Conservation (phyloP, 2,329 filamentous ascomycete species). For the Penicillium polonicum region DNA sequence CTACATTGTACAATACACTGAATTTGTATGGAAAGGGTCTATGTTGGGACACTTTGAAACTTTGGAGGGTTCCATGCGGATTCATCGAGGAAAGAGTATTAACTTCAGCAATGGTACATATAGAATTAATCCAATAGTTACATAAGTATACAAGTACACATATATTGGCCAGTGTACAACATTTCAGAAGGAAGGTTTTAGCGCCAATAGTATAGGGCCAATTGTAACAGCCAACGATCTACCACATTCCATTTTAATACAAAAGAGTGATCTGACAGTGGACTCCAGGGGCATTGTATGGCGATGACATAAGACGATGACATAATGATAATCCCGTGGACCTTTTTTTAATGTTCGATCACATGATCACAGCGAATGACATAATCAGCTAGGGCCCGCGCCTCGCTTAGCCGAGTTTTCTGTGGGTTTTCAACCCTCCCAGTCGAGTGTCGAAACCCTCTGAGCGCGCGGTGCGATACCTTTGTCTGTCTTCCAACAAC, state of each 20-base stretch:
- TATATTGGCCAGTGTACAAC: no score
- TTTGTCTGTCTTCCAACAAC: constrained; percentile 44
- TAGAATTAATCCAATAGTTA: neutral
- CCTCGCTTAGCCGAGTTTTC: constrained; percentile 49
- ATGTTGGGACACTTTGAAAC: neutral
- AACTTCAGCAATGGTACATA: no score
- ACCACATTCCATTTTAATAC: neutral
- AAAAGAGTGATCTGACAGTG: neutral
- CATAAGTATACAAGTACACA: neutral
- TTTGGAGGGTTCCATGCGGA: neutral
- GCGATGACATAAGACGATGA: neutral
- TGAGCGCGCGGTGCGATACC: constrained; percentile 42
- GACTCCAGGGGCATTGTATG: neutral
- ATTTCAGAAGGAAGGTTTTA: neutral
- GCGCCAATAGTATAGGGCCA: neutral
- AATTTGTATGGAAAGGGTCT: neutral
- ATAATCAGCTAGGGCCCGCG: constrained; percentile 38
- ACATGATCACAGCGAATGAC: constrained; percentile 25
- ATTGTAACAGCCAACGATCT: neutral
- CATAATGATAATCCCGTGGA: neutral
- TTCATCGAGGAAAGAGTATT: neutral
- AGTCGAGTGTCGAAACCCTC: constrained; percentile 39
- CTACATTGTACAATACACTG: neutral
- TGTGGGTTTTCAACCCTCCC: constrained; percentile 45
- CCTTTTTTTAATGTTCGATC: constrained; percentile 15